A percentile compares a stretch with the other conserved stretches of the same genome.
Evolutionary conservation across 257 asterid genomes (phyloP).

Genomic region (Echium plantagineum): DNA sequence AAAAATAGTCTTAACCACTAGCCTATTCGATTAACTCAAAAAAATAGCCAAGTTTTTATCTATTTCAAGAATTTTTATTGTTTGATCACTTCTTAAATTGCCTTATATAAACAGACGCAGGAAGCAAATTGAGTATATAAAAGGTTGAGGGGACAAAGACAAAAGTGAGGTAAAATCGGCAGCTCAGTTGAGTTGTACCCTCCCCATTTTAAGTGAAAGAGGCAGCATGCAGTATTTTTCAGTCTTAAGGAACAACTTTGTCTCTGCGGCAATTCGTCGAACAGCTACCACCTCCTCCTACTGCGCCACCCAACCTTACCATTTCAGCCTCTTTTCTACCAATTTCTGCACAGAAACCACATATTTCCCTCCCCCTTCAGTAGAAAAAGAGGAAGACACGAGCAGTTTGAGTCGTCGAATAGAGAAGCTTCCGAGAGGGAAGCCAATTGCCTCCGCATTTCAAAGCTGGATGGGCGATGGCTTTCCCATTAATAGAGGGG

Average conservation of each 20-base stretch:
- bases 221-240: constrained; percentile 27
- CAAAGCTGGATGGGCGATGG: constrained; percentile 98
- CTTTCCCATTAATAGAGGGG: constrained; percentile 63
- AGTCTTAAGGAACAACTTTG: constrained; percentile 16
- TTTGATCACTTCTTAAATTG: no score
- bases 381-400: constrained; percentile 17
- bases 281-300: constrained; percentile 19
- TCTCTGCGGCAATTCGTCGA: constrained; percentile 39
- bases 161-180: no score
- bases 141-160: no score
- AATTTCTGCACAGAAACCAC: constrained; percentile 29
- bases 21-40: no score
- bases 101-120: no score
- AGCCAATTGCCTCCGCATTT: constrained; percentile 57
- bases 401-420: constrained; percentile 54
- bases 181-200: no score
- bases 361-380: constrained; percentile 4
- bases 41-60: no score
- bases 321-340: constrained; percentile 6
- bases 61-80: no score
- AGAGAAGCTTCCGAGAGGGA: constrained; percentile 48
- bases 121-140: no score
- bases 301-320: constrained; percentile 2
- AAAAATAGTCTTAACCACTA: no score
- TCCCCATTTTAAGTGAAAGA: no score